phyloP scores from a whole-genome alignment of 2,329 filamentous ascomycete species.

The Paecilomyces formosus region DNA sequence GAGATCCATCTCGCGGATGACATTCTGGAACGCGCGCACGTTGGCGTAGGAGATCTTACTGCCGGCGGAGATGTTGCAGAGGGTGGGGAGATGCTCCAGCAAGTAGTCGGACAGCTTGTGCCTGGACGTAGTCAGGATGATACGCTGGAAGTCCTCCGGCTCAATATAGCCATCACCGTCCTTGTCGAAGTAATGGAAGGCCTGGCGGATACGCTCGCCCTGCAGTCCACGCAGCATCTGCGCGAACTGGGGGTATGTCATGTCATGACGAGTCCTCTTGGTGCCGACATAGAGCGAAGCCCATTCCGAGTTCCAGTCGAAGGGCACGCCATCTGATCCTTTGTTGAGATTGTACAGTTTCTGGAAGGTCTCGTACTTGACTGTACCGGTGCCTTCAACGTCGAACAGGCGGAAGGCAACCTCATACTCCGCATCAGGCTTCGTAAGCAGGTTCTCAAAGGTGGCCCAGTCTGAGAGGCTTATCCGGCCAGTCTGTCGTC shows the following conservation, averaged over 20 bases:
- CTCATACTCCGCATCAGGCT: constrained; percentile 97
- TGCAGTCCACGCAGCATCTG: constrained; percentile 96
- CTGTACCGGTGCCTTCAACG: constrained; percentile 69
- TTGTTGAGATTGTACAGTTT: constrained; percentile 82
- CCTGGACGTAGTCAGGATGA: constrained; percentile 83
- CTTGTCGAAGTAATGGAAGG: constrained; percentile 85
- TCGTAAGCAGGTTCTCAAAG: constrained; percentile 88
- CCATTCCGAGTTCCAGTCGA: constrained; percentile 97
- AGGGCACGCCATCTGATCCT: constrained; percentile 74
- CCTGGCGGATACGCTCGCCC: constrained; percentile 91
- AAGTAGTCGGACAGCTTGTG: constrained; percentile 98
- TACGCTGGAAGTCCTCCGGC: constrained; percentile 86
- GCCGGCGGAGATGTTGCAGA: constrained; percentile 88
- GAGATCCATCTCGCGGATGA: constrained; percentile 96
- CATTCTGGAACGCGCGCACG: constrained; percentile 94
- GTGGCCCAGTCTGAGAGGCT: constrained; percentile 79
- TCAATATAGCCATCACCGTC: constrained; percentile 92
- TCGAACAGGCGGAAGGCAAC: constrained; percentile 98
- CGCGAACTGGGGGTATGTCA: constrained; percentile 94
- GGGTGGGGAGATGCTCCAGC: constrained; percentile 77
- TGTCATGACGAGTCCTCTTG: constrained; percentile 77
- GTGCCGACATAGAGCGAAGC: constrained; percentile 87
- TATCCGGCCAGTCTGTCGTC: constrained; percentile 63
- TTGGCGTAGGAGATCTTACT: constrained; percentile 97
- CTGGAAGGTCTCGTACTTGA: constrained; percentile 86